Base-by-base conservation (phyloP, 2,329 filamentous ascomycete species). In the Aspergillus sp. region DNA sequence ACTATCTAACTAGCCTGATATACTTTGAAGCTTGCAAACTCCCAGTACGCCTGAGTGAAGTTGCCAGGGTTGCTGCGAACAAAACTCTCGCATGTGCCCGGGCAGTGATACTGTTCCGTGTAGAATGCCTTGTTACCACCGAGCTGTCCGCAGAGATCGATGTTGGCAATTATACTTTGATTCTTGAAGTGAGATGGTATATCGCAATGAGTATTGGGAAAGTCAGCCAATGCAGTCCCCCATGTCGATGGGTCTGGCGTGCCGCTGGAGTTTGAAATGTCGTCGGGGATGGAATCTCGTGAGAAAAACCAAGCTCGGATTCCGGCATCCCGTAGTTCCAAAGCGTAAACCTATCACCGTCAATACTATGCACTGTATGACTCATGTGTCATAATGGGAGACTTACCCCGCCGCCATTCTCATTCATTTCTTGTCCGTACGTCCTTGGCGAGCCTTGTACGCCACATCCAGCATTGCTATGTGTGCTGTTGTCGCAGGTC, bases 91-190 rank as follows among this genome's bases (percentile, higher is more conserved):
- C 87, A 89, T 58, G 80, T 86, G 21, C 79, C 80, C 0, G 85
- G 81, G 66, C 85, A 76, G 6, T 68, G 43, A 48, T 77, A 73
- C 58, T 73, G 60, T 12, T 71, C 57, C 4, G 69, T 68, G 59
- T 78, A 79, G 51, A 70, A 72, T 55, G 68, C 66, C 4, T 61
- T 52, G 41, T 69, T 63, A 1, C 70, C 81, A 3, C 82, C 83
- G 65, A 85, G 78, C 43, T 82, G 72, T 0, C 87, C 88, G 64
- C 87, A 90, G 7, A 90, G 74, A 70, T 87, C 84, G 63, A 89
- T 89, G 67, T 90, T 89, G 45, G 82, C 82, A 63, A 89, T 81
- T 65, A 90, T 89, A 65, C 85, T 87, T 71, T 88, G 83, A 67
- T 89, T 90, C 57, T 74, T 79, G 72, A 90, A 89, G 68, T 89